Evolutionary conservation across 352 stramenopile species (phyloP), one percentile per base, ranked within the genome.

Genomic region (Pythium rhizo-oryzae): DNA sequence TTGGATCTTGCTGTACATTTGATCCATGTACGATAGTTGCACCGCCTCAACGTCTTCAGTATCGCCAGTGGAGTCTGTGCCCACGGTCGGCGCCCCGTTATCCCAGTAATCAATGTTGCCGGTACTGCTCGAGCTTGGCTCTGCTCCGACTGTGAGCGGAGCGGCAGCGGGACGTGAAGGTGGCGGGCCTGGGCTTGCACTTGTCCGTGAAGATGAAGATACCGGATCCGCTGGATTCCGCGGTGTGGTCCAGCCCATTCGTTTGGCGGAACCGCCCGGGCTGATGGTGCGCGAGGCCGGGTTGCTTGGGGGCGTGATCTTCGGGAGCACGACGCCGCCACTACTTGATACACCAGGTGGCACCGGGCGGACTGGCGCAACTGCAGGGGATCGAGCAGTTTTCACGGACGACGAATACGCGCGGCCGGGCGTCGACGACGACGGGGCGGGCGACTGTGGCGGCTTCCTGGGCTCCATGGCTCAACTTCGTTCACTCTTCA

Each of bases 1-100:
- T 62, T 82, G 79, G 62, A 92, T 88, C 4, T 76, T 85, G 21
- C 62, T 78, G 68, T 89, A 86, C 77, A 92, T 90, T 50, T 89
- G 72, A 54, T 92, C 81, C 84, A 92, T 92, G 59, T 88, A 88
- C 16, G 70, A 71, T 30, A 88, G 72, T 35, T 92, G 81, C 4
- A 64, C 65, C n/a, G 79, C 73, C 53, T 87, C 67, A 12, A 71
- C 75, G 8, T 72, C 67, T 69, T 55, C 72, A 54, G 0, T 41
- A 43, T 39, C 67, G 55, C 7, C 60, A 43, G 28, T 6, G 1
- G 28, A 60, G 30, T 50, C 35, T 41, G 12, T 12, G 61, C 37
- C 21, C 18, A 52, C 25, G 52, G 65, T 28, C 46, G 75, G 60
- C 41, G 59, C 39, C 5, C 67, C 65, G 44, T 75, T 62, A 25